Conservation (phyloP, 768 basidiomycete genomes). For the Rhodotorula babjevae region DNA sequence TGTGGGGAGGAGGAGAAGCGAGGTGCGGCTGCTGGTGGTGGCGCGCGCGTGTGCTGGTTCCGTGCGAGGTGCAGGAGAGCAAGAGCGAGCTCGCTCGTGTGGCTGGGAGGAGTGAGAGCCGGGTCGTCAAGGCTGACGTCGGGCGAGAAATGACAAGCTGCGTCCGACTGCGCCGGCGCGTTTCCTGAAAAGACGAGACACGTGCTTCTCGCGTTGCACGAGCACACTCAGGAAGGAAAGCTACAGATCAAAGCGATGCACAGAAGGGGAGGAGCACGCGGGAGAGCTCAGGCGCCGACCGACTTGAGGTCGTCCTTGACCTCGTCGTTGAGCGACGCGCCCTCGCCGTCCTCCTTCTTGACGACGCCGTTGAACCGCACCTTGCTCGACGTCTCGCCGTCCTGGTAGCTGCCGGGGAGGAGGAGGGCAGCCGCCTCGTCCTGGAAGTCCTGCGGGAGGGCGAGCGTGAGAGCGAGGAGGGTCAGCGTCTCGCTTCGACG, state of each 20-base stretch:
- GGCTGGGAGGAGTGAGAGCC: not conserved
- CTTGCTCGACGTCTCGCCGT: not conserved
- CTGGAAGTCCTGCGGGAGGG: constrained; percentile 10
- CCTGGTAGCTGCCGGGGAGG: not conserved
- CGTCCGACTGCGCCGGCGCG: not conserved
- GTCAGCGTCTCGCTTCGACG: too few species aligned
- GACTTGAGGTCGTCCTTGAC: too few species aligned
- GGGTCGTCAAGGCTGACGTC: not conserved
- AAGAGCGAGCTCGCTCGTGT: too few species aligned
- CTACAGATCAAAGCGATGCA: too few species aligned
- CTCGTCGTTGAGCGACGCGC: not conserved
- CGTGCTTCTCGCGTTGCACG: too few species aligned
- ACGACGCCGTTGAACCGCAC: constrained; percentile 21
- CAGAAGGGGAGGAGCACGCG: too few species aligned
- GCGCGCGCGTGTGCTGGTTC: too few species aligned
- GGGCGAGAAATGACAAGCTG: not conserved
- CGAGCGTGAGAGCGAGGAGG: too few species aligned
- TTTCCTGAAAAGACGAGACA: not conserved
- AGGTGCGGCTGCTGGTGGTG: too few species aligned
- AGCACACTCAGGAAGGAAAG: too few species aligned
- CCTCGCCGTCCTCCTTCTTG: constrained; percentile 7
- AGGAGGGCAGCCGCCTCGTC: constrained; percentile 3
- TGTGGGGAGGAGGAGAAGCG: not conserved
- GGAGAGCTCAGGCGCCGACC: too few species aligned
- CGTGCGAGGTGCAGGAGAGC: too few species aligned